Evolutionary conservation across 345 rosid species (phyloP), one percentile per base, ranked within the genome.

Genomic region (Sisymbrium irio): DNA sequence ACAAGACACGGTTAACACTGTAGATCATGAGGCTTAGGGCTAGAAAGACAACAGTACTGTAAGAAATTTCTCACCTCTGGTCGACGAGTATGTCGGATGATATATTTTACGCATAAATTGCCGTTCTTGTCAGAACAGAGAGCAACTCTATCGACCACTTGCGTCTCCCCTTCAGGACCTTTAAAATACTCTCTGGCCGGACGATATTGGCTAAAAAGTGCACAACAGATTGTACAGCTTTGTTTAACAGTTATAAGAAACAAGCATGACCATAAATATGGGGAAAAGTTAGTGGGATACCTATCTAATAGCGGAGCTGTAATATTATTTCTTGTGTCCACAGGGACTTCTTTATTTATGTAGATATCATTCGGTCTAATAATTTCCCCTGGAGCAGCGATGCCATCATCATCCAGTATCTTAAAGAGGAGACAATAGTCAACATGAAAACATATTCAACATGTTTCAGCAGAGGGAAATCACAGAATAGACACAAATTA

Each of bases 301-400:
- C 83, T 75, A 74, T 86, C 88, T 8, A 78, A 39, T 64, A 81
- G 78, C 30, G 83, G 73, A 60, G 84, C 25, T 73, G 51, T 67
- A 10, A 41, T 7, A 9, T 47, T 39, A 9, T 78, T 82, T 77
- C 66, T 79, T 40, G 88, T 83, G 28, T 63, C 78, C 5, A 81
- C n/a, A 18, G 97, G 91, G 51, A 82, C 56, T 78, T 88, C 83
- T 79, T 89, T 91, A 69, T 89, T 86, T 80, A 91, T 57, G 47
- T 83, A 85, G 39, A 88, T 44, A 78, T 94, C 96, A 72, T 77
- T 77, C 8, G 84, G 77, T 68, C 89, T 83, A 62, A 94, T 89
- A 71, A 88, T 87, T 85, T 94, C 94, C 41, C 97, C 98, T 22
- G 98, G 98, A 61, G 96, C 42, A 75, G 93, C 98, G 15, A 93